Base-by-base conservation (phyloP, 805 yeast species). In the Candida jianshihensis region DNA sequence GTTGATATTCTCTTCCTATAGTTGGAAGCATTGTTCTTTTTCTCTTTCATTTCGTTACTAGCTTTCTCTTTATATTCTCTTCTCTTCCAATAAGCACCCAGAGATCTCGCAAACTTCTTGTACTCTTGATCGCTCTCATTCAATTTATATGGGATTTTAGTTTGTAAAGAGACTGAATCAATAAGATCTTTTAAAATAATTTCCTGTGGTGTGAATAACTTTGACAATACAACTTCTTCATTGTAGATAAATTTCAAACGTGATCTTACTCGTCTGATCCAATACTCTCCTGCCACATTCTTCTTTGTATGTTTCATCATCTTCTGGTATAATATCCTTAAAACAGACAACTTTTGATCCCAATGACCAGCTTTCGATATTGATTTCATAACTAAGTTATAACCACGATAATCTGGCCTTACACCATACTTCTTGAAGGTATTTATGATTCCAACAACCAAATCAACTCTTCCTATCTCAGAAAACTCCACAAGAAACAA, bases 351-450 rank as follows among this genome's bases (percentile, higher is more conserved):
- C 15, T 59, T 48, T 11, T 44, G 37, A 8, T 31, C 26, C 43
- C 57, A 52, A 30, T 50, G 54, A 0, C 66, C 70, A 15, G 57
- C 50, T 17, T 52, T 56, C 2, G 61, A 58, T 4, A 63, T 36
- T 6, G 60, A 36, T 39, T 60, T 62, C 48, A 64, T 56, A 5
- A 67, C 42, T 26, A 58, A 41, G 18, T 56, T 57, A 31, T 63
- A 66, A 1, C 57, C 47, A 1, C 52, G 54, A 8, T 41, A 34
- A 31, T 60, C 50, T 4, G 71, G 66, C 14, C 33, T 33, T 4
- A 66, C 44, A 10, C 44, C 37, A 28, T 47, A 57, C 19, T 44
- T 27, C 3, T 37, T 35, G 31, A 62, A 61, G 3, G 61, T 56
- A 33, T 63, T 60, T 21, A 59, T 46, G 1, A 57, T 51, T 17